phyloP scores from a whole-genome alignment of 2,329 filamentous ascomycete species.

The Colletotrichum tofieldiae region DNA sequence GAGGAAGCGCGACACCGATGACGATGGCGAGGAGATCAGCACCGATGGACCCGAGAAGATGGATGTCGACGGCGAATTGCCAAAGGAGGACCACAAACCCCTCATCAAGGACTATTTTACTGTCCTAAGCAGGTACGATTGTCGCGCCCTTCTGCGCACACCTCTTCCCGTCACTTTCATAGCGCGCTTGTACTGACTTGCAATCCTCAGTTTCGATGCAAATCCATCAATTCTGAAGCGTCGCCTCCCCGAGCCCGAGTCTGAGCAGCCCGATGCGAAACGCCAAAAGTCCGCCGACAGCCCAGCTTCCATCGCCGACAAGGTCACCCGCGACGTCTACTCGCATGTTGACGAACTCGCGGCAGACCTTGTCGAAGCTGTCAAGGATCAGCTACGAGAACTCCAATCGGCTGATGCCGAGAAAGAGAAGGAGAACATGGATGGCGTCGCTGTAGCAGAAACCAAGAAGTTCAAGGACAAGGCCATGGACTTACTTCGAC shows the following conservation, averaged over 20 bases:
- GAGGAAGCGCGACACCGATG: constrained; percentile 71
- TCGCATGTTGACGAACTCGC: constrained; percentile 77
- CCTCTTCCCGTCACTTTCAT: neutral
- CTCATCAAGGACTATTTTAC: constrained; percentile 57
- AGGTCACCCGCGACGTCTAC: constrained; percentile 67
- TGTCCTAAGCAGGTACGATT: constrained; percentile 56
- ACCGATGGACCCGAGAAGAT: constrained; percentile 47
- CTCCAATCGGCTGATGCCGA: constrained; percentile 55
- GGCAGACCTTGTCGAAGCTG: constrained; percentile 66
- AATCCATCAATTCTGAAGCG: constrained; percentile 70
- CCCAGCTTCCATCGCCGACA: constrained; percentile 64
- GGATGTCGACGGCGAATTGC: constrained; percentile 47
- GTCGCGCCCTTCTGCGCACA: constrained; percentile 20
- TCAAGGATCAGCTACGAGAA: constrained; percentile 65
- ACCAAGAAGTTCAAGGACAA: constrained; percentile 73
- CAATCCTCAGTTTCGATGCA: constrained; percentile 65
- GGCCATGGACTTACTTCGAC: constrained; percentile 74
- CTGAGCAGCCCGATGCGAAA: constrained; percentile 71
- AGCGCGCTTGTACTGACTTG: constrained; percentile 49
- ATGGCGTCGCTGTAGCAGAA: constrained; percentile 55
- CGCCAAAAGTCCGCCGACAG: constrained; percentile 71
- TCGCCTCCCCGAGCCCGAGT: constrained; percentile 61
- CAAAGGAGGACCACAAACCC: constrained; percentile 51
- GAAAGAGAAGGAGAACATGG: constrained; percentile 50
- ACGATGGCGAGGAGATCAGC: constrained; percentile 58